Conservation (phyloP, 2,329 filamentous ascomycete genomes). For the Cephalotrichum gorgonifer region DNA sequence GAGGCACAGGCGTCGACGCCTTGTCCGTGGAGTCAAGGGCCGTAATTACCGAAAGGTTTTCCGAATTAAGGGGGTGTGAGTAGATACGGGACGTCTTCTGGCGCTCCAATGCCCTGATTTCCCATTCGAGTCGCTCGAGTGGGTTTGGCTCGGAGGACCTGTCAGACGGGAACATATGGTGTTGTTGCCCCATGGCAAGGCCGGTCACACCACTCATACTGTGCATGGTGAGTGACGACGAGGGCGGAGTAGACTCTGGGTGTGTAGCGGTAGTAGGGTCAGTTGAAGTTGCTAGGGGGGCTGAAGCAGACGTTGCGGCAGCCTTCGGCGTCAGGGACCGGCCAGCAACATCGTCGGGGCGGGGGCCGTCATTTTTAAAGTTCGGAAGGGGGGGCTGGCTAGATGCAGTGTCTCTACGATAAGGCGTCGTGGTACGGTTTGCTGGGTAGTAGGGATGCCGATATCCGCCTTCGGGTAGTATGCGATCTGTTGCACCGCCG, state of each 20-base stretch:
- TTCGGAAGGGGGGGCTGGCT: background rate
- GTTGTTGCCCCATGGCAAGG: background rate
- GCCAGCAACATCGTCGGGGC: background rate
- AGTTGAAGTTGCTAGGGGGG: background rate
- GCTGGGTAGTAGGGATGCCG: background rate
- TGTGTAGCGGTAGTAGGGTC: background rate
- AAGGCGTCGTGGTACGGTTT: background rate
- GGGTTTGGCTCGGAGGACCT: background rate
- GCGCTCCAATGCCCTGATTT: background rate
- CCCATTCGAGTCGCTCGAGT: slow-evolving; percentile 3
- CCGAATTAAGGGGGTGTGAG: background rate
- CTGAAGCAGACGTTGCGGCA: slow-evolving; percentile 5
- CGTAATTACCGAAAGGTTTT: background rate
- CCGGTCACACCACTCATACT: background rate
- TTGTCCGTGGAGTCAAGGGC: slow-evolving; percentile 9
- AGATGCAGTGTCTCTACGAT: background rate
- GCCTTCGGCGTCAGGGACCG: slow-evolving; percentile 2
- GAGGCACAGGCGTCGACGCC: slow-evolving; percentile 3
- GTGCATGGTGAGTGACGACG: background rate
- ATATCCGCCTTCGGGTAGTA: background rate
- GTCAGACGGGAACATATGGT: background rate
- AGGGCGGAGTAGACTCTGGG: background rate
- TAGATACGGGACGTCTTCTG: background rate
- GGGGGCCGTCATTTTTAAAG: slow-evolving; percentile 1
- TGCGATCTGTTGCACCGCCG: background rate